A percentile compares a stretch with the other conserved stretches of the same genome.
Conservation (phyloP, 1,284 basidiomycete species). For the Mycena sp. region DNA sequence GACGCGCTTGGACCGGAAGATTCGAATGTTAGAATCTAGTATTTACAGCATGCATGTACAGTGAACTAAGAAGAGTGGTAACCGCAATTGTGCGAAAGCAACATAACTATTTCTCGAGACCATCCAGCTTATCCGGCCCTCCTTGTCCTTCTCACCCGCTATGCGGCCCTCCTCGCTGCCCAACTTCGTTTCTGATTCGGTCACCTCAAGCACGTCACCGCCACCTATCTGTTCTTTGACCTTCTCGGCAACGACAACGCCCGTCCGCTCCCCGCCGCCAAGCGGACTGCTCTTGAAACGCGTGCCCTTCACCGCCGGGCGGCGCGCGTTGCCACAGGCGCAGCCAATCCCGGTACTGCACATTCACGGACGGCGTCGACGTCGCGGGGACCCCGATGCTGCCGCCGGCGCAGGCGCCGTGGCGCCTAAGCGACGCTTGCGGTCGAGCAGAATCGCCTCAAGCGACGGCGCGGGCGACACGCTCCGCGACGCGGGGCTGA, state of each 20-base stretch:
- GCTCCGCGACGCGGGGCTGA: slow-evolving; percentile 40
- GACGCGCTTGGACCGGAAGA: neutral
- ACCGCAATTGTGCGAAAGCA: neutral
- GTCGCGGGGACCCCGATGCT: slow-evolving; percentile 25
- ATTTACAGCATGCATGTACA: neutral
- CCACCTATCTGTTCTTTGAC: slow-evolving; percentile 43
- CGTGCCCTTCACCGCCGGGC: slow-evolving; percentile 49
- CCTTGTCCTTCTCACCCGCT: slow-evolving; percentile 42
- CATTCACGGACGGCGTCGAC: slow-evolving; percentile 16
- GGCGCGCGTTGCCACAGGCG: slow-evolving; percentile 6
- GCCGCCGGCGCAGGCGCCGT: slow-evolving; percentile 24
- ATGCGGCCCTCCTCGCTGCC: slow-evolving; percentile 35
- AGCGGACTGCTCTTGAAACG: slow-evolving; percentile 78
- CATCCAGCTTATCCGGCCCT: slow-evolving; percentile 40
- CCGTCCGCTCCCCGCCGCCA: slow-evolving; percentile 51
- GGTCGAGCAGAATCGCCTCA: slow-evolving; percentile 68
- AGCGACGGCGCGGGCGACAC: slow-evolving; percentile 59
- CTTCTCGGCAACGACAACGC: slow-evolving; percentile 53
- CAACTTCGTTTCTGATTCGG: slow-evolving; percentile 17
- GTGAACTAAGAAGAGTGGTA: too few relatives aligned
- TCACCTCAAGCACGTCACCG: slow-evolving; percentile 24
- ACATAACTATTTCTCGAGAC: neutral
- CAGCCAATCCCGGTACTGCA: neutral
- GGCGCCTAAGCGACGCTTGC: slow-evolving; percentile 48
- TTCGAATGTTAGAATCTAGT: neutral